Percentiles rank a stretch among this genome's conserved stretches.
phyloP scores from a whole-genome alignment of 1,284 basidiomycete genomes.

The Naganishia sp. region DNA sequence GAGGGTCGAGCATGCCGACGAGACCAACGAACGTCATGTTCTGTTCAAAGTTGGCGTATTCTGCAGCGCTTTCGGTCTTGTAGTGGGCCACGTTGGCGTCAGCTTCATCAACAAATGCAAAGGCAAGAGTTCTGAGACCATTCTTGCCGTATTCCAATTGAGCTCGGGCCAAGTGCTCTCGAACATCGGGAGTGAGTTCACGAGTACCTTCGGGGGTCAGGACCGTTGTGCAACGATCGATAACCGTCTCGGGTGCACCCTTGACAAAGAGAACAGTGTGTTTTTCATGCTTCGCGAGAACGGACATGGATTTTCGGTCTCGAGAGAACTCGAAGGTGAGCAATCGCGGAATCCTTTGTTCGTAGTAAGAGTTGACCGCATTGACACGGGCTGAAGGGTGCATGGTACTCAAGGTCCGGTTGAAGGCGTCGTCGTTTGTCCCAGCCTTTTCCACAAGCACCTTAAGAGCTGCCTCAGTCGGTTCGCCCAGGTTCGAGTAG shows the following conservation, averaged over 20 bases:
- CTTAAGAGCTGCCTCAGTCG: constrained; percentile 92
- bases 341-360: constrained; percentile 71
- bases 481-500: constrained; percentile 89
- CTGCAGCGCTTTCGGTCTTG: constrained; percentile 70
- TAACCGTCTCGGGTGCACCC: constrained; percentile 91
- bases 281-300: constrained; percentile 68
- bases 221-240: constrained; percentile 80
- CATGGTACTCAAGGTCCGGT: constrained; percentile 62
- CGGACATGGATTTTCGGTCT: constrained; percentile 99
- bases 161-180: constrained; percentile 62
- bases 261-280: constrained; percentile 78
- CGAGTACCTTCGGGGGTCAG: constrained; percentile 66
- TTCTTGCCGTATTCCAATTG: constrained; percentile 73
- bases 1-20: constrained; percentile 97
- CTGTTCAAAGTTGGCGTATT: constrained; percentile 86
- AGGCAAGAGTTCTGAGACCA: constrained; percentile 86
- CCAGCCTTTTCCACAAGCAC: constrained; percentile 86
- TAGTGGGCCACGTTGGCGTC: constrained; percentile 79
- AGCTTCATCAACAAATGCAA: constrained; percentile 79
- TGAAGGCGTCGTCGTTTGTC: constrained; percentile 56
- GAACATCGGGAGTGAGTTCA: constrained; percentile 66
- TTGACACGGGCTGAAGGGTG: constrained; percentile 67
- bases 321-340: constrained; percentile 96
- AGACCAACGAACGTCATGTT: constrained; percentile 90
- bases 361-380: constrained; percentile 80